phyloP scores from a whole-genome alignment of 331 rosid species.

The Rosa hybrid region DNA sequence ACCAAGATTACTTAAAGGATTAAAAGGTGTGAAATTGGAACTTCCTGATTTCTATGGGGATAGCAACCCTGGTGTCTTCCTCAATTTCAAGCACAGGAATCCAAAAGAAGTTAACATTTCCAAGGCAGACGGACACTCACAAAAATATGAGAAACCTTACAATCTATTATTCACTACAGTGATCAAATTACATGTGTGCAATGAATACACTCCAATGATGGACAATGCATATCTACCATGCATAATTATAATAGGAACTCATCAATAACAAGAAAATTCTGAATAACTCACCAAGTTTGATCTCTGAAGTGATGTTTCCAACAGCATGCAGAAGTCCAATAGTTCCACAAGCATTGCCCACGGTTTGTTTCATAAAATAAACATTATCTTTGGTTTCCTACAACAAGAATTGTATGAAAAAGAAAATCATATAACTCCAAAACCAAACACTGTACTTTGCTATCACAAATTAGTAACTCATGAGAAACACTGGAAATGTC shows the following conservation, averaged over 20 bases:
- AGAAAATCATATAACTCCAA: not conserved
- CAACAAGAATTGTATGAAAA: conserved; percentile 24
- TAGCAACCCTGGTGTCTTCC: no score
- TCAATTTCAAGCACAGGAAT: no score
- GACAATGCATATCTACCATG: not conserved
- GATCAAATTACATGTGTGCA: not conserved
- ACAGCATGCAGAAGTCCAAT: conserved; percentile 94
- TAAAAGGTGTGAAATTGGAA: no score
- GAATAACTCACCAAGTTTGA: conserved; percentile 63
- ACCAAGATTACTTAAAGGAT: no score
- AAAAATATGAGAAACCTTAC: not conserved
- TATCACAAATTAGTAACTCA: not conserved
- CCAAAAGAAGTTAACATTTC: no score
- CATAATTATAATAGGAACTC: not conserved
- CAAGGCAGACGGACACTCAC: no score
- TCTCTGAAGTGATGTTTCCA: conserved; percentile 72
- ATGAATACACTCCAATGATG: not conserved
- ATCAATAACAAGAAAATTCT: conserved; percentile 4
- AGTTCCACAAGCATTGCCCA: conserved; percentile 97
- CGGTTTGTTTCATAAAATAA: conserved; percentile 88
- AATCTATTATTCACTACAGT: not conserved
- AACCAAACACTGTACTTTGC: not conserved
- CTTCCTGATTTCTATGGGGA: no score
- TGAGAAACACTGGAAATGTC: not conserved
- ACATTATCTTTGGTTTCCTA: conserved; percentile 62